Conservation (phyloP, 331 rosid species). For the Dryas integrifolia region DNA sequence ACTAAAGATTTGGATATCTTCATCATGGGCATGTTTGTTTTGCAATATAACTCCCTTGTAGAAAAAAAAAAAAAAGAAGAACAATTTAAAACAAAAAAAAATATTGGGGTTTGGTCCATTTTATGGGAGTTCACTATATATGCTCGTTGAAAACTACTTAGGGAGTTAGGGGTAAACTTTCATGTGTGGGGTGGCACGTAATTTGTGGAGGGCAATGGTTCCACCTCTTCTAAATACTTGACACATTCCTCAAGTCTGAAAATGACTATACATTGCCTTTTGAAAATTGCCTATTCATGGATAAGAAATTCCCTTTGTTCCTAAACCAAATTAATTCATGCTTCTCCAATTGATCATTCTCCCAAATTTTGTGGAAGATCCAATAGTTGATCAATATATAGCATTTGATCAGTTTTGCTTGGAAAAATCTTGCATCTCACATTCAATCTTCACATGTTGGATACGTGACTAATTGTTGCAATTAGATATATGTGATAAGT, state of each 20-base stretch:
- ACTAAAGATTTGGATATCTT: constrained; percentile 16
- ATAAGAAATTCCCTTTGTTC: constrained; percentile 39
- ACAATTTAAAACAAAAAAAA: background rate
- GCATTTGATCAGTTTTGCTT: background rate
- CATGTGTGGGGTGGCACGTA: constrained; percentile 32
- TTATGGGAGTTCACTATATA: constrained; percentile 2
- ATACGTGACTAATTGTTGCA: too few relatives aligned
- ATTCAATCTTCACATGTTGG: too few relatives aligned
- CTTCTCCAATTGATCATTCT: too few relatives aligned
- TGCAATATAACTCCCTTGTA: background rate
- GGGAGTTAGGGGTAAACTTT: constrained; percentile 18
- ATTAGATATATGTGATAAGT: too few relatives aligned
- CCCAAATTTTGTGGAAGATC: constrained; percentile 1
- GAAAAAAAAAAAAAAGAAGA: background rate
- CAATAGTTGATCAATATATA: constrained; percentile 9
- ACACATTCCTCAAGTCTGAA: constrained; percentile 29
- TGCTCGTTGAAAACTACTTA: constrained; percentile 32
- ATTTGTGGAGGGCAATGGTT: constrained; percentile 38
- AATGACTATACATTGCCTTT: constrained; percentile 29
- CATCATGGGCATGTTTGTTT: constrained; percentile 8
- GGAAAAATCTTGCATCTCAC: too few relatives aligned
- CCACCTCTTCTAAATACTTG: constrained; percentile 28
- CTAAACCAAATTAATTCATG: constrained; percentile 4
- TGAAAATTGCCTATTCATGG: constrained; percentile 6
- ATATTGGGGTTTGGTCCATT: constrained; percentile 21